Percentiles rank a stretch among this genome's conserved stretches.
Conservation (phyloP, 768 basidiomycete species). For the Amyloporia xantha region DNA sequence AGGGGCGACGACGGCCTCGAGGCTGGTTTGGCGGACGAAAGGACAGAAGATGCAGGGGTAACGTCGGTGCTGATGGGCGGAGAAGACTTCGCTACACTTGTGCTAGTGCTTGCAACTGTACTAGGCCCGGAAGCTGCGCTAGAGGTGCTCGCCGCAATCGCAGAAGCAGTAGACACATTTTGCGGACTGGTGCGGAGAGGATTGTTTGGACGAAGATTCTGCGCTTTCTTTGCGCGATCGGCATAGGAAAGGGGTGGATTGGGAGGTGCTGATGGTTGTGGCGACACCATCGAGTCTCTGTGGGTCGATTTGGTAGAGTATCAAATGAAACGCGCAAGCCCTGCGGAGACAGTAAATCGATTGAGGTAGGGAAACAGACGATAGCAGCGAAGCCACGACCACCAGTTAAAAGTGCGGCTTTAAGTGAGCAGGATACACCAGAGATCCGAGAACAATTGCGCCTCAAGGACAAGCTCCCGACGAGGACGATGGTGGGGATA, state of each 20-base stretch:
- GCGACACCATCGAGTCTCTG: conserved; percentile 26
- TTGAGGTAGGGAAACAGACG: background rate
- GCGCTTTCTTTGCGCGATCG: conserved; percentile 32
- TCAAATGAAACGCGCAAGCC: conserved; percentile 1
- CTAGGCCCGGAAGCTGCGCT: background rate
- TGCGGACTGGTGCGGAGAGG: conserved; percentile 6
- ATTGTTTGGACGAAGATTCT: conserved; percentile 22
- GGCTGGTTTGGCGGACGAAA: conserved; percentile 4
- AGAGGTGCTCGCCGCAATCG: conserved; percentile 2
- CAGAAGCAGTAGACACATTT: background rate
- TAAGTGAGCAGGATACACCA: too few relatives aligned
- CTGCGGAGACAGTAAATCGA: background rate
- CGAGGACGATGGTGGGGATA: too few relatives aligned
- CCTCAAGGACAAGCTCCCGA: too few relatives aligned
- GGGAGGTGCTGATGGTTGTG: conserved; percentile 21
- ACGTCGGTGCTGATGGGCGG: conserved; percentile 5
- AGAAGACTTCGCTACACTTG: conserved; percentile 2
- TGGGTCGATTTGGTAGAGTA: too few relatives aligned
- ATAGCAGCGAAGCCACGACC: background rate
- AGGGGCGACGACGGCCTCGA: conserved; percentile 7
- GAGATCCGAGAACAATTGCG: too few relatives aligned
- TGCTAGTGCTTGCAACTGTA: background rate
- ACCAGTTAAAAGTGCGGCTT: too few relatives aligned
- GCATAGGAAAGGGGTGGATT: conserved; percentile 47
- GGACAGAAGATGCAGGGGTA: conserved; percentile 5